These are phyloP conservation scores for Paecilomyces sp. DNA, from an alignment of 2,329 filamentous ascomycete genomes.

Conservation along the genomic window DNA sequence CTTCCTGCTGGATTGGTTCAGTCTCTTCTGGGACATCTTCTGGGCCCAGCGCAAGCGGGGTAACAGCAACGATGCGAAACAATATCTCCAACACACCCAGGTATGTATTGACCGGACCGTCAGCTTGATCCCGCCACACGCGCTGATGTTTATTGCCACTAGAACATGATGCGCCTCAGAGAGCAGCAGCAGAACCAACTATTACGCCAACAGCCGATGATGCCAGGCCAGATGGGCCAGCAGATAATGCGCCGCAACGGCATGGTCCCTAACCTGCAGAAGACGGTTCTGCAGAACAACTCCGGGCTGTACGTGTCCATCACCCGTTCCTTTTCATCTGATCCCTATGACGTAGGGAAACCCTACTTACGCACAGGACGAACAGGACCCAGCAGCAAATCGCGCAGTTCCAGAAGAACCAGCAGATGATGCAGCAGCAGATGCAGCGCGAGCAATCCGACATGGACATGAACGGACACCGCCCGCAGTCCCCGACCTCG, in stretches of 20 bases:
- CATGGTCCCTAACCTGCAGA: conserved; percentile 49
- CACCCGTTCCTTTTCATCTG: background rate
- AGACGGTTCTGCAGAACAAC: conserved; percentile 72
- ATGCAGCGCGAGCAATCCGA: conserved; percentile 85
- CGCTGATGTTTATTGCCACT: conserved; percentile 10
- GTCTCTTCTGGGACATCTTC: conserved; percentile 94
- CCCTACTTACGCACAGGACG: background rate
- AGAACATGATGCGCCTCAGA: conserved; percentile 60
- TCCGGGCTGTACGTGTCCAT: conserved; percentile 29
- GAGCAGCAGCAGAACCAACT: conserved; percentile 73
- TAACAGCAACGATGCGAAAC: conserved; percentile 56
- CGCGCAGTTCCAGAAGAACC: conserved; percentile 57
- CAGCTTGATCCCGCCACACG: background rate
- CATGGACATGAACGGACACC: conserved; percentile 75
- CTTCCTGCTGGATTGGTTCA: conserved; percentile 97
- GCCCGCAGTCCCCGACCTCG: conserved; percentile 73
- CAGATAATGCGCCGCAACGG: conserved; percentile 45
- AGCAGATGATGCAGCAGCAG: conserved; percentile 62
- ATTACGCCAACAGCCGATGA: conserved; percentile 63
- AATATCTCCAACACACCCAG: conserved; percentile 78
- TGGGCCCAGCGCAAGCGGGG: conserved; percentile 69
- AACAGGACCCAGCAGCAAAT: conserved; percentile 58
- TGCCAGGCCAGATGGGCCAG: conserved; percentile 42
- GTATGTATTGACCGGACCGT: conserved; percentile 39
- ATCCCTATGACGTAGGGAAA: background rate